These are phyloP conservation scores for Isochrysis galbana DNA, from an alignment of 78 protist genomes.

Conservation along the genomic window DNA sequence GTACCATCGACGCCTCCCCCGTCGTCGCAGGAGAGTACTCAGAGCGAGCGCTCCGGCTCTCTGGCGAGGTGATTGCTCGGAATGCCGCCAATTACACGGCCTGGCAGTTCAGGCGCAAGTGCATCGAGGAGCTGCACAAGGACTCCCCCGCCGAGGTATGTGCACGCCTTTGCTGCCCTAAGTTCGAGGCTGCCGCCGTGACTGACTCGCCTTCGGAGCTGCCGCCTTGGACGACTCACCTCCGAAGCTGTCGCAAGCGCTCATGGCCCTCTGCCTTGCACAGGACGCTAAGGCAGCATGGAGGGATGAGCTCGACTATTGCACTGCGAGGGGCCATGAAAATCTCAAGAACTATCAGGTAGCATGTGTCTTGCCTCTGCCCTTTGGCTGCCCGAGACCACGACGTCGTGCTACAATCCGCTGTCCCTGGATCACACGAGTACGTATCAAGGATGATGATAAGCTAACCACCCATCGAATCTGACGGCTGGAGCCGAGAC, in stretches of 20 bases:
- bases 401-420: too few relatives aligned
- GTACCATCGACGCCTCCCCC: too few relatives aligned
- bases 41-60: slow-evolving; percentile 66
- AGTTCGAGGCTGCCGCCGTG: too few relatives aligned
- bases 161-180: too few relatives aligned
- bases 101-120: slow-evolving; percentile 66
- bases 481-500: too few relatives aligned
- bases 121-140: slow-evolving; percentile 55
- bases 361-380: background rate
- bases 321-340: slow-evolving; percentile 43
- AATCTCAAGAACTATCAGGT: slow-evolving; percentile 87
- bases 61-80: slow-evolving; percentile 70
- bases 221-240: too few relatives aligned
- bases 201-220: too few relatives aligned
- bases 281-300: background rate
- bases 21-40: slow-evolving; percentile 60
- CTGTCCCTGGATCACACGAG: too few relatives aligned
- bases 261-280: background rate
- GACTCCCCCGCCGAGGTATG: background rate
- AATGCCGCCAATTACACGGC: slow-evolving; percentile 89
- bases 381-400: too few relatives aligned
- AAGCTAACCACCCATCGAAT: too few relatives aligned
- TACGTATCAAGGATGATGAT: too few relatives aligned
- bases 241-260: too few relatives aligned
- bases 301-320: slow-evolving; percentile 64